phyloP scores from a whole-genome alignment of 108 stramenopile species.

The Nannochloropsis oceanica region DNA sequence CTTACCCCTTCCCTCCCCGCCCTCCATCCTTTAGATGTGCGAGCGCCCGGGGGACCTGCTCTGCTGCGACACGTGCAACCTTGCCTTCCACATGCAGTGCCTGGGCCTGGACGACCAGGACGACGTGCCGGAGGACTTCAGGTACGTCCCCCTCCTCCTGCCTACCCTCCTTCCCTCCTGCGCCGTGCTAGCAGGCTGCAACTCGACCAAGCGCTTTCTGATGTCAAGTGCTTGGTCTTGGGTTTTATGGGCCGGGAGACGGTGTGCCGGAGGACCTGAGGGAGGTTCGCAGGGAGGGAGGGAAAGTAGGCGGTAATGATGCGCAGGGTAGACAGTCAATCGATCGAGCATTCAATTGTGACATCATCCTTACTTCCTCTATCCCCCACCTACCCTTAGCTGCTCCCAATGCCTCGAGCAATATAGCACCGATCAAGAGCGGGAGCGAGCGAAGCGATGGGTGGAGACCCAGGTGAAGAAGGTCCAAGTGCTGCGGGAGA shows the following conservation, averaged over 20 bases:
- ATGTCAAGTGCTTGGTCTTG: too few species aligned
- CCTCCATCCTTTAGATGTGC: background rate
- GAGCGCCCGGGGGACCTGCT: background rate
- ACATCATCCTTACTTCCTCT: background rate
- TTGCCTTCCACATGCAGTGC: background rate
- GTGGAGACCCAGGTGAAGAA: background rate
- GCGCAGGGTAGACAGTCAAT: background rate
- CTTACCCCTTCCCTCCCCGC: background rate
- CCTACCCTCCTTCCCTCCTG: too few species aligned
- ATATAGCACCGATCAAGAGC: background rate
- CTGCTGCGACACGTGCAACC: background rate
- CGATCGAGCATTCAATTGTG: background rate
- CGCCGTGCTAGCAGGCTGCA: too few species aligned
- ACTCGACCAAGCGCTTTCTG: too few species aligned
- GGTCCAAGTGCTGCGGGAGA: background rate
- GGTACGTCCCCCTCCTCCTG: background rate
- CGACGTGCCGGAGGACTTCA: background rate
- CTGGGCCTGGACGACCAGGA: background rate
- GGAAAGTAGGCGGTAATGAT: background rate
- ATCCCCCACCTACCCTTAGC: background rate
- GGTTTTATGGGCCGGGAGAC: too few species aligned
- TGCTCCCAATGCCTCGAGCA: background rate
- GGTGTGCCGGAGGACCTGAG: background rate
- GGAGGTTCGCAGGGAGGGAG: background rate
- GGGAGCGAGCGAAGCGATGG: background rate